Base-by-base conservation (phyloP, 441 rosid genomes). In the Breynia disticha region DNA sequence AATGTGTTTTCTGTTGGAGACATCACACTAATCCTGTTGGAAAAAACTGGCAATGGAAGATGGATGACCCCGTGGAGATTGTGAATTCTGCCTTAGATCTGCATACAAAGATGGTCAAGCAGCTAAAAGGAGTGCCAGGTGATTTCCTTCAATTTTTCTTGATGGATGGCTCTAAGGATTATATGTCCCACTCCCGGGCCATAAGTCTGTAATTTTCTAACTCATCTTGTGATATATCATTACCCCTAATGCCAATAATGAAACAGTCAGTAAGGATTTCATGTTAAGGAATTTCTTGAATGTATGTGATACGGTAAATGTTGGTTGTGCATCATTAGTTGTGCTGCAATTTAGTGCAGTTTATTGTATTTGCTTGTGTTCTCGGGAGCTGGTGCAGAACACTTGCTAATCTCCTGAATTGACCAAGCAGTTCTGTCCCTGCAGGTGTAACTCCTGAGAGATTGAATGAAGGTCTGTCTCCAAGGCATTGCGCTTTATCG, bases 71-170 rank as follows among this genome's bases (percentile, higher is more conserved):
- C 48, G 49, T 79, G 21, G 88, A 72, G 57, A 91, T 91, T 74
- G 85, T 91, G 54, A 63, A 84, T 63, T 62, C 95, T 58, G 97
- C 98, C 52, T 68, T 88, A 16, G 90, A 91, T 21, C 86, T 78
- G 56, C 98, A 88, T 65, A 68, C 72, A 28, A 86, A 88, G 73
- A 88, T 91, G 98, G 88, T 91, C 61, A 91, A 86, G 66, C 97
- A 88, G 74, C 86, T 88, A 91, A 88, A 82, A 84, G 97, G 97
- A 67, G 95, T 91, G 65, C 98, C 98, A 73, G 98, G 98, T 88
- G 59, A 64, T 19, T 61, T 19, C 62, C 63, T 47, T 48, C 50
- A 17, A 18, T 37, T 50, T 38, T 39, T 49, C 19, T 39, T 2
- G 32, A 24, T 24, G 32, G 32, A 24, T 24, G 7, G 7, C 7